Base-by-base conservation (phyloP, 129 eudicot species). In the Logfia minima region DNA sequence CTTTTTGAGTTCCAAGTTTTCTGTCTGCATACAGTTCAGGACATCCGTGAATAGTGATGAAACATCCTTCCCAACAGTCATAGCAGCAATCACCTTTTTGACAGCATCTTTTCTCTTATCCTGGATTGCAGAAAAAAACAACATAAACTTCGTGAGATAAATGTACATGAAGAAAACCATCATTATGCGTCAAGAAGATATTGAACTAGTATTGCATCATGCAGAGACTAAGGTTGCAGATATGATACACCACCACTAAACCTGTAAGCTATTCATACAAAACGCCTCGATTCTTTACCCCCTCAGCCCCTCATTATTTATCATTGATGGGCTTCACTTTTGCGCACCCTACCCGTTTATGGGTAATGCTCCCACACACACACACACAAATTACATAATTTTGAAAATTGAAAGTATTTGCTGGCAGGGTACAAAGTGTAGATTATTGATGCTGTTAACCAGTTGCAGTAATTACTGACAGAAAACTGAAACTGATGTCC, bases 21-120 rank as follows among this genome's bases (percentile, higher is more conserved):
- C 98, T 17, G 98, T 93, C 83, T 93, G 98, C 98, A 93, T 93
- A 80, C 98, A 93, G 83, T 93, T 93, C 62, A 93, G 97, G 77
- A 93, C 98, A 84, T 93, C 98, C 13, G 98, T 93, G 83, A 93
- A 93, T 74, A 93, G 87, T 31, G 98, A 95, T 28, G 99, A 95
- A 18, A 95, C 99, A 75, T 95, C 99, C 85, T 95, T 95, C 68
- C 99, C 99, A 29, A 95, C 99, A 13, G 99, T 95, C 99, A 95
- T 95, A 6, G 99, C 99, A 24, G 99, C 99, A 86, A 95, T 95
- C 74, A 95, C 99, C 83, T 95, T 95, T 75, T 95, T 95, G 51
- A 95, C 99, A 35, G 99, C 99, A 92, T 95, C 99, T 84, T 95
- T 95, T 79, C 99, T 83, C 92, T 95, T 95, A 82, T 95, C 99